phyloP scores from a whole-genome alignment of 345 rosid species.

The Moricandia moricandioides region DNA sequence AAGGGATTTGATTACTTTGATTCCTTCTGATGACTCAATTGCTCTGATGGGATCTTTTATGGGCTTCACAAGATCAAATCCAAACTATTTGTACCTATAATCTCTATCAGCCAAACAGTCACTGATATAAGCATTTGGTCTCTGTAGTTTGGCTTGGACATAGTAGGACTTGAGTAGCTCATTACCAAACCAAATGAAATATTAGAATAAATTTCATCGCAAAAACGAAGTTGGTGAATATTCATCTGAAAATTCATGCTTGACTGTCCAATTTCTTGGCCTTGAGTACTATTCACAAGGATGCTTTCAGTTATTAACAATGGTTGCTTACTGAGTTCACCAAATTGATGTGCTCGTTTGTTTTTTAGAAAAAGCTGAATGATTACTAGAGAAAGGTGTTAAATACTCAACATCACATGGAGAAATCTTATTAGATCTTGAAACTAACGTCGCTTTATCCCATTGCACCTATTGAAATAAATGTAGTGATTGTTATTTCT shows the following conservation, averaged over 20 bases:
- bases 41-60: no score
- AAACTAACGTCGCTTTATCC: no score
- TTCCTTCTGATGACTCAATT: no score
- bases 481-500: no score
- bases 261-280: neutral
- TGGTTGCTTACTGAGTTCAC: neutral
- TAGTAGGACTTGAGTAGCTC: neutral
- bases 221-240: neutral
- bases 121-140: no score
- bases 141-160: neutral
- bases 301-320: neutral
- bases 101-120: no score
- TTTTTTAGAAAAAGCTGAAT: neutral
- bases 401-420: slow-evolving; percentile 57
- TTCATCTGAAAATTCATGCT: neutral
- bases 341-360: neutral
- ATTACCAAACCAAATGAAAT: neutral
- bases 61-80: no score
- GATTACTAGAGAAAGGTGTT: slow-evolving; percentile 11
- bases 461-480: no score
- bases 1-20: no score
- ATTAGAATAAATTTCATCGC: neutral
- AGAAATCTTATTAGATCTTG: slow-evolving; percentile 28
- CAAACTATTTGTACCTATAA: no score
- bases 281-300: neutral